Base-by-base conservation (phyloP, 768 basidiomycete species). In the Amanita jacksonii region DNA sequence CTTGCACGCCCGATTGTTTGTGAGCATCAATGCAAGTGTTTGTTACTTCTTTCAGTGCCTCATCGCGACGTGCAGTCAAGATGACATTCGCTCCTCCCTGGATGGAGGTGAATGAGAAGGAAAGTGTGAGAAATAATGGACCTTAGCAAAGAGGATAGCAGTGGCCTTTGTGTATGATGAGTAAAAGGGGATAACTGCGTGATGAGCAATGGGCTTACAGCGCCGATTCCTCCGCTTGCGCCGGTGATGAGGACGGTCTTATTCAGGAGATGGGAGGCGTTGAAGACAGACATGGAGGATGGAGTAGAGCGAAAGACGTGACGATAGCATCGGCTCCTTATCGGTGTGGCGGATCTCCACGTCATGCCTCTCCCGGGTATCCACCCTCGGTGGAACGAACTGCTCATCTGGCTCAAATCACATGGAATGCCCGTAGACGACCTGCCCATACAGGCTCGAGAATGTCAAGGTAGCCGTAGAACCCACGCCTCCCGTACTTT, bases 231-330 rank as follows among this genome's bases (percentile, higher is more conserved):
- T 33, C 82, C 76, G 58, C 85, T 87, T 3, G 91, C 90, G 16
- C 91, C 91, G 22, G 91, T 94, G 49, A 94, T 74, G 39, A 94
- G 74, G 46, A 90, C 84, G 25, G 81, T 88, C 64, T 91, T 90
- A 54, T 83, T 84, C 31, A 82, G 59, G n/a, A 91, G 65, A 53
- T 84, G 79, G 41, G 84, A 75, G 33, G 82, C 70, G 59, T 84
- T 85, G 74, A 91, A 91, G 41, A 91, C 61, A 24, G 85, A 81
- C 85, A 87, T 87, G 31, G 24, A 23, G 42, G 20, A 32, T 12
- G 15, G 25, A n/a, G n/a, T n/a, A n/a, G n/a, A n/a, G n/a, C n/a
- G 5, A 32, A 35, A 7, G 34, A 37, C 23, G 31, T 30, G 18
- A 20, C n/a, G 18, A 18, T 20, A 28, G 33, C 27, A 40, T 36